Conservation (phyloP, 2,329 filamentous ascomycete species). For the Trichoderma sp. region DNA sequence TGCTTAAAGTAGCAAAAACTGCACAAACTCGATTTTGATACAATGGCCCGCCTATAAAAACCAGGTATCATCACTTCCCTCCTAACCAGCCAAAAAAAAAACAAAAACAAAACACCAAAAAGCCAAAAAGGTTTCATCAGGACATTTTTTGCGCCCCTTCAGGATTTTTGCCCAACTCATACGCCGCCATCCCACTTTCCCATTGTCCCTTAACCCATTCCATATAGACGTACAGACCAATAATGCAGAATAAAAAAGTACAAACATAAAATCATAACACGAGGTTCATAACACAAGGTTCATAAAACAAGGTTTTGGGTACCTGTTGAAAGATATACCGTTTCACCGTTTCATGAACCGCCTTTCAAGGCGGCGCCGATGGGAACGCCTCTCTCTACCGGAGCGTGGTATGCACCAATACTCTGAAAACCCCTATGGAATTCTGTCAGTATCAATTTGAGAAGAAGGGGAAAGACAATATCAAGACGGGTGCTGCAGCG, state of each 20-base stretch:
- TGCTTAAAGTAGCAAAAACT: neutral
- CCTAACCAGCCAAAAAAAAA: neutral
- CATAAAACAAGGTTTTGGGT: too few species aligned
- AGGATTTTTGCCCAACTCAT: neutral
- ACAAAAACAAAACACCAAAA: neutral
- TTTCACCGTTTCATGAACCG: constrained; percentile 25
- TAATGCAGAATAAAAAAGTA: neutral
- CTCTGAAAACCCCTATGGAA: constrained; percentile 66
- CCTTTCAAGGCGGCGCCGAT: constrained; percentile 45
- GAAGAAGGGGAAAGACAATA: too few species aligned
- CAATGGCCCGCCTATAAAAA: neutral
- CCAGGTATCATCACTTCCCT: constrained; percentile 5
- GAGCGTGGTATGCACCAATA: constrained; percentile 63
- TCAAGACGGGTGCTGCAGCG: neutral
- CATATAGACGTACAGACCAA: constrained; percentile 9
- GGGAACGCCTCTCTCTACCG: constrained; percentile 49
- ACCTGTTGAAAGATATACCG: neutral
- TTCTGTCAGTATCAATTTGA: neutral
- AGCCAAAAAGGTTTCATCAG: neutral
- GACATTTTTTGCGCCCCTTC: neutral
- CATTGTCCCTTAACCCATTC: neutral
- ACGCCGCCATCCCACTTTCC: neutral
- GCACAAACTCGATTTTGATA: neutral
- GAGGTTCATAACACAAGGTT: neutral
- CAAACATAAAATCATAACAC: neutral